These are phyloP conservation scores for Lecanoromycetidae sp. DNA, from an alignment of 2,329 filamentous ascomycete species.

Conservation along the genomic window DNA sequence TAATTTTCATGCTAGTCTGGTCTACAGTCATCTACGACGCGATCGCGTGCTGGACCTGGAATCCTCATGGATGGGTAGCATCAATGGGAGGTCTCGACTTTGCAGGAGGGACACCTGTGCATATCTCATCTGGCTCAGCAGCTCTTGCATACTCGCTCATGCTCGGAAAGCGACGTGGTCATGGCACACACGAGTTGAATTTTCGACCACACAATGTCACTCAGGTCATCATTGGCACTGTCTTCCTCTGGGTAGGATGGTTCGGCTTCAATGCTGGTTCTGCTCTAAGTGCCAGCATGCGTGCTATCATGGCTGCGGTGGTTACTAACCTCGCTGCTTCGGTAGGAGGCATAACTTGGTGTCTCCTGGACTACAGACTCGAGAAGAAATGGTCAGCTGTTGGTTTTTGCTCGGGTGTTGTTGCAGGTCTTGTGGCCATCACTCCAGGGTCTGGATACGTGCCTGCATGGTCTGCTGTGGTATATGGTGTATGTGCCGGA, in stretches of 20 bases:
- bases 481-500: conserved; percentile 67
- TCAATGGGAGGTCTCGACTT: conserved; percentile 75
- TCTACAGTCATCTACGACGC: conserved; percentile 81
- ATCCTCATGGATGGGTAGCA: conserved; percentile 66
- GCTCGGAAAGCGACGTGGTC: conserved; percentile 72
- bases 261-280: conserved; percentile 90
- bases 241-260: conserved; percentile 93
- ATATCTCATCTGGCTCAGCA: conserved; percentile 71
- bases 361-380: conserved; percentile 73
- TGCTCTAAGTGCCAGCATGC: conserved; percentile 66
- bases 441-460: conserved; percentile 81
- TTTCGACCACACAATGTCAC: conserved; percentile 89
- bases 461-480: conserved; percentile 69
- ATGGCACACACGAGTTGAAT: conserved; percentile 78
- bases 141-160: conserved; percentile 85
- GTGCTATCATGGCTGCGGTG: conserved; percentile 74
- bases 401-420: conserved; percentile 82
- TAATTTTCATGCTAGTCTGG: conserved; percentile 92
- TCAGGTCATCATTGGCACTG: conserved; percentile 81
- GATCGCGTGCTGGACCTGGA: conserved; percentile 94
- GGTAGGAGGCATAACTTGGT: conserved; percentile 80
- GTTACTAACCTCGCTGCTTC: conserved; percentile 79
- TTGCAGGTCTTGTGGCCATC: conserved; percentile 76
- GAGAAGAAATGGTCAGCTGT: conserved; percentile 89
- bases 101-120: conserved; percentile 79